Evolutionary conservation across 352 stramenopile species (phyloP).

Genomic region (Phytopythium oedochilum): DNA sequence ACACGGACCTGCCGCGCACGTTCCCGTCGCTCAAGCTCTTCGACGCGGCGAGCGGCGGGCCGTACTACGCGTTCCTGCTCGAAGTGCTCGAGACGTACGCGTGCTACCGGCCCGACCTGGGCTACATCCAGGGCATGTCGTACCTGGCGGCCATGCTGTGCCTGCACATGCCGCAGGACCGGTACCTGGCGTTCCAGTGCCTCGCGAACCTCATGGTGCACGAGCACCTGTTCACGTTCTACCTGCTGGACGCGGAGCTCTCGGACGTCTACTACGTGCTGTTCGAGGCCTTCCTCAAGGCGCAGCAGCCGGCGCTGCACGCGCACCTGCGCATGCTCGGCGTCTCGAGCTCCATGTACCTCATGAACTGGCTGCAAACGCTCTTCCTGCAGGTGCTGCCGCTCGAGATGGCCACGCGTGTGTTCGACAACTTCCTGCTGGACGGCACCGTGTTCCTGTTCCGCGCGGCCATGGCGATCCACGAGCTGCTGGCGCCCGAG

Average conservation of each 20-base stretch:
- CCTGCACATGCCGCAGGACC: slow-evolving; percentile 81
- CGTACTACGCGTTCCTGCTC: slow-evolving; percentile 70
- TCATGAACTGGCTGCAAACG: slow-evolving; percentile 89
- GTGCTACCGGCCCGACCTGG: slow-evolving; percentile 82
- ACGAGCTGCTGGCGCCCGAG: slow-evolving; percentile 53
- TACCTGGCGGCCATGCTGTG: slow-evolving; percentile 84
- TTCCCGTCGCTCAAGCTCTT: slow-evolving; percentile 82
- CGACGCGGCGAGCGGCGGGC: slow-evolving; percentile 42
- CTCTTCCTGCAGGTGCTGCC: slow-evolving; percentile 82
- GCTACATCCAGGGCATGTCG: slow-evolving; percentile 89
- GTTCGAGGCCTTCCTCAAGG: slow-evolving; percentile 65
- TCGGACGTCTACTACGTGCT: slow-evolving; percentile 79
- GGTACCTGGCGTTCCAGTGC: slow-evolving; percentile 81
- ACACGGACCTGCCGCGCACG: slow-evolving; percentile 83
- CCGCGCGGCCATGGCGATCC: slow-evolving; percentile 74
- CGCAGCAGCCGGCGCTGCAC: slow-evolving; percentile 42
- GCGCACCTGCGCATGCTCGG: slow-evolving; percentile 53
- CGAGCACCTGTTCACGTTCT: slow-evolving; percentile 88
- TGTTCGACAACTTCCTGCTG: slow-evolving; percentile 84
- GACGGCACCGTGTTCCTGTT: slow-evolving; percentile 86
- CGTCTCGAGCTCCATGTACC: slow-evolving; percentile 72
- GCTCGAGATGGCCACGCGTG: slow-evolving; percentile 61
- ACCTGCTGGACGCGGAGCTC: slow-evolving; percentile 75
- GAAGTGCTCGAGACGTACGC: slow-evolving; percentile 86
- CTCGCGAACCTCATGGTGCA: slow-evolving; percentile 86